A percentile compares a stretch with the other conserved stretches of the same genome.
These are phyloP conservation scores for Phialocephala subalpina DNA, from an alignment of 2,329 filamentous ascomycete genomes.

Conservation along the genomic window DNA sequence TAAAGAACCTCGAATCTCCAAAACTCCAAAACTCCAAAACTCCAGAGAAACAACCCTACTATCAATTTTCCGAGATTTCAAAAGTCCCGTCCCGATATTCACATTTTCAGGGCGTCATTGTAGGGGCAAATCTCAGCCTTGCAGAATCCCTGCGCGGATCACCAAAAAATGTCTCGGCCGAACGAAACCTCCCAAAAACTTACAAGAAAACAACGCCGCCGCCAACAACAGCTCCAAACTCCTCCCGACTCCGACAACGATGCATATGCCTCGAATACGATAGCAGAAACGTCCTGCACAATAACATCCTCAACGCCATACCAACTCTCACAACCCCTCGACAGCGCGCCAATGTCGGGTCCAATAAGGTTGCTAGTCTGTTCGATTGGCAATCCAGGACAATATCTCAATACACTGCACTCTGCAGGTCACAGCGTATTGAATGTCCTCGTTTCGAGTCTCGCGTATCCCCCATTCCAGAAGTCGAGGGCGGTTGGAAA, in stretches of 20 bases:
- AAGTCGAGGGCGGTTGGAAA: slow-evolving; percentile 56
- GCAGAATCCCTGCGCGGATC: slow-evolving; percentile 16
- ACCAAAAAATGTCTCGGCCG: slow-evolving; percentile 26
- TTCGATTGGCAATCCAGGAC: slow-evolving; percentile 85
- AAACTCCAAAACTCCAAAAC: too few relatives aligned
- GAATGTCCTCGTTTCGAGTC: slow-evolving; percentile 54
- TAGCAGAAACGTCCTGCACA: not conserved
- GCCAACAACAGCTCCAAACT: slow-evolving; percentile 12
- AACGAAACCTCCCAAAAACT: slow-evolving; percentile 10
- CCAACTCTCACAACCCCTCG: not conserved
- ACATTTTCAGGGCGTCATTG: not conserved
- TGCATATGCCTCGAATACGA: slow-evolving; percentile 10
- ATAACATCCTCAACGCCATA: not conserved
- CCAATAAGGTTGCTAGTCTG: slow-evolving; percentile 73
- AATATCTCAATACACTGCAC: slow-evolving; percentile 82
- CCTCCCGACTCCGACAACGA: not conserved
- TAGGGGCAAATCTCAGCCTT: slow-evolving; percentile 18
- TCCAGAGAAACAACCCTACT: not conserved
- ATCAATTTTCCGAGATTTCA: not conserved
- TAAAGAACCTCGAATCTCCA: not conserved
- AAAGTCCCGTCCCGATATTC: not conserved
- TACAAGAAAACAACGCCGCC: slow-evolving; percentile 25
- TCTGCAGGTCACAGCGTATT: slow-evolving; percentile 86
- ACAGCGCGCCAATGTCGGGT: slow-evolving; percentile 29
- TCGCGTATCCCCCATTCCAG: slow-evolving; percentile 55